Evolutionary conservation across 2,329 filamentous ascomycete genomes (phyloP).

Genomic region (Pyricularia sp.): DNA sequence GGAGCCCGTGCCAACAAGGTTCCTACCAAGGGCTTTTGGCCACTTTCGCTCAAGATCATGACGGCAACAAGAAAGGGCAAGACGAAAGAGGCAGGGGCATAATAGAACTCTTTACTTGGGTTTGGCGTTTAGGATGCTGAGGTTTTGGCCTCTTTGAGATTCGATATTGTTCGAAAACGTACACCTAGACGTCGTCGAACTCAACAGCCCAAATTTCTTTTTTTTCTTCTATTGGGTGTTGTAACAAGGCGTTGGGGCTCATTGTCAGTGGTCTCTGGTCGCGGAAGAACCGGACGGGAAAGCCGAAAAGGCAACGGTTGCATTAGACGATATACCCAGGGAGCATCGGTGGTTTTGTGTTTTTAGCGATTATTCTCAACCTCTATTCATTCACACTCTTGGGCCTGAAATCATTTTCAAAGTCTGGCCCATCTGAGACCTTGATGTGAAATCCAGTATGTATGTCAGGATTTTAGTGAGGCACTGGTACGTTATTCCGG

Average conservation of each 20-base stretch:
- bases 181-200: neutral
- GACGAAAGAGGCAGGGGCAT: constrained; percentile 17
- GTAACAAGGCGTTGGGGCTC: neutral
- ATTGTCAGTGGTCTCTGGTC: neutral
- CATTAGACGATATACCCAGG: neutral
- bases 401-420: neutral
- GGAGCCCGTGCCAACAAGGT: constrained; percentile 21
- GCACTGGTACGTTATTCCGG: neutral
- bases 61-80: constrained; percentile 45
- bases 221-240: neutral
- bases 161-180: neutral
- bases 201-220: neutral
- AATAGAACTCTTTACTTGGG: neutral
- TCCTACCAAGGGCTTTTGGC: constrained; percentile 36
- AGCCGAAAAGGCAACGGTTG: neutral
- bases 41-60: constrained; percentile 54
- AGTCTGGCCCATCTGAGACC: neutral
- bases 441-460: neutral
- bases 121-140: neutral
- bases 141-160: neutral
- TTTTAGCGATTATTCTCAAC: neutral
- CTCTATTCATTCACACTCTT: neutral
- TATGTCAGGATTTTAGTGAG: neutral
- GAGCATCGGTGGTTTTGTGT: neutral
- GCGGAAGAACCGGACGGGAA: neutral